Percentiles rank a stretch among this genome's conserved stretches.
These are phyloP conservation scores for Juglanconis oblonga DNA, from an alignment of 2,329 filamentous ascomycete genomes.

Conservation along the genomic window DNA sequence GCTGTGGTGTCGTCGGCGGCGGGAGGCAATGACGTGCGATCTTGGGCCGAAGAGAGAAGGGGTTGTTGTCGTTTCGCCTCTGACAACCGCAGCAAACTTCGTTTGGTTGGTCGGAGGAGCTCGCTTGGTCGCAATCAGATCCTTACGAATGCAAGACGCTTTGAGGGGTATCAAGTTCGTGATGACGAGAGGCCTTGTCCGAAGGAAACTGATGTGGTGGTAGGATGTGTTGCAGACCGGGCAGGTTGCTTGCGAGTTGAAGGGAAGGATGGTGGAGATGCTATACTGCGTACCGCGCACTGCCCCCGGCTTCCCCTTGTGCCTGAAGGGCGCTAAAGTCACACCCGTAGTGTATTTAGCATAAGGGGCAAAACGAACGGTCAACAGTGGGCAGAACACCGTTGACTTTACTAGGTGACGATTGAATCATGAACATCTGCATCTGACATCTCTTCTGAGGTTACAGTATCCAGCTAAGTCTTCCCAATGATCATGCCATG, in stretches of 20 bases:
- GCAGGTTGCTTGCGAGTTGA: not conserved
- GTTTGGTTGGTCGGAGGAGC: not conserved
- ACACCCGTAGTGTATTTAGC: too few species aligned
- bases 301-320: too few species aligned
- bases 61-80: constrained; percentile 14
- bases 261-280: not conserved
- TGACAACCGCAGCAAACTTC: constrained; percentile 9
- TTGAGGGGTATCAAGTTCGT: constrained; percentile 17
- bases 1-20: constrained; percentile 18
- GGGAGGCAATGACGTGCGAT: constrained; percentile 17
- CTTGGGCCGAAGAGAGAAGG: constrained; percentile 3
- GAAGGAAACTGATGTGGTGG: constrained; percentile 7
- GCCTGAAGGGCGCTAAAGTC: too few species aligned
- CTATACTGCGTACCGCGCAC: too few species aligned
- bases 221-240: constrained; percentile 12
- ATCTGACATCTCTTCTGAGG: too few species aligned
- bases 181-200: constrained; percentile 8
- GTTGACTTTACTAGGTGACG: too few species aligned
- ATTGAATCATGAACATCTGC: too few species aligned
- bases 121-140: constrained; percentile 5
- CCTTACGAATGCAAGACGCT: constrained; percentile 8
- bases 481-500: too few species aligned
- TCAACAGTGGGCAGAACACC: too few species aligned
- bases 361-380: too few species aligned
- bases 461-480: too few species aligned